Evolutionary conservation across 2,329 filamentous ascomycete genomes (phyloP), one percentile per base, ranked within the genome.

Genomic region (Epichloe coenophiala): DNA sequence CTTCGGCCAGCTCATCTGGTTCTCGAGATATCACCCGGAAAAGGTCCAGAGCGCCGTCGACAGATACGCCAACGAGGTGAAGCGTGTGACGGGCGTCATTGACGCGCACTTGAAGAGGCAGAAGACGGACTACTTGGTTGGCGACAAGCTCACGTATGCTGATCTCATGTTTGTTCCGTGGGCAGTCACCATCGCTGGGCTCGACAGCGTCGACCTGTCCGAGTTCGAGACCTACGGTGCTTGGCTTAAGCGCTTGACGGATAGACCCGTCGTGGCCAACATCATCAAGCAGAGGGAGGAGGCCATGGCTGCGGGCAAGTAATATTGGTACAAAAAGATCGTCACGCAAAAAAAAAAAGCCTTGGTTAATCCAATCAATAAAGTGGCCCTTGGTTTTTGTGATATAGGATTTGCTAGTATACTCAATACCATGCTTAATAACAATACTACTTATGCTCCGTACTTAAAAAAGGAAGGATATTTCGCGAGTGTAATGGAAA

Each of bases 31-130:
- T 27, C 55, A 64, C 33, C 56, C 53, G 6, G 58, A 59, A 19
- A 53, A 56, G 53, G 15, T 65, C 15, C 58, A 54, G 1, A 59
- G 59, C 0, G 61, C 63, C 3, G 55, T 60, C 9, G 58, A 61
- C 41, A 57, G 63, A 11, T 65, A 65, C 50, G 23, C 27, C n/a
- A 60, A 59, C 13, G 61, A 66, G 52, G 56, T 60, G 3, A 54
- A 53, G 39, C 59, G 63, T 17, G 54, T 65, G 4, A 55, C 59
- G 5, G 55, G 58, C 9, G 63, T 67, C 1, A 55, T 62, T 7
- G 57, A 62, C 33, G 42, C 42, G 1, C 54, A 58, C 21, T 48
- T 60, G 3, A 51, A 51, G 43, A 61, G 55, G 51, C 53, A 58
- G 31, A 53, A 48, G 42, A 57, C 47, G 8, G 53, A 55, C 21